A percentile compares a stretch with the other conserved stretches of the same genome.
These are phyloP conservation scores for Hypoxylon rickii DNA, from an alignment of 495 filamentous ascomycete genomes.

Conservation along the genomic window DNA sequence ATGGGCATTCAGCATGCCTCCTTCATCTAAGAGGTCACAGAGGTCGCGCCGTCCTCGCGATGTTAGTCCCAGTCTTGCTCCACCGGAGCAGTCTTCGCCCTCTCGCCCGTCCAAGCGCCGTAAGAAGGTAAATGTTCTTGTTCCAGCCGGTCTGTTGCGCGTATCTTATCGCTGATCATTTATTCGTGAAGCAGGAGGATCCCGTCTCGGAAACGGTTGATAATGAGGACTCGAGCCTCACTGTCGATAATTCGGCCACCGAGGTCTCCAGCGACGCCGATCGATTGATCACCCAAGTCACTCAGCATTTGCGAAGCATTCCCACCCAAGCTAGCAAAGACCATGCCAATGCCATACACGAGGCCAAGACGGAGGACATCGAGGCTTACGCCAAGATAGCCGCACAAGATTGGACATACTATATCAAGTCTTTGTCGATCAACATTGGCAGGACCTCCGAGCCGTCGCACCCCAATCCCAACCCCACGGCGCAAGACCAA, in stretches of 20 bases:
- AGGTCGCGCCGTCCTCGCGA: conserved; percentile 46
- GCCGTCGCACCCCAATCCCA: conserved; percentile 38
- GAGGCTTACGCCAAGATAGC: conserved; percentile 93
- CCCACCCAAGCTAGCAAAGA: conserved; percentile 70
- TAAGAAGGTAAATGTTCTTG: conserved; percentile 64
- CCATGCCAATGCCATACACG: conserved; percentile 71
- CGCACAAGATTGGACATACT: conserved; percentile 93
- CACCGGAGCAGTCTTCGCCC: conserved; percentile 62
- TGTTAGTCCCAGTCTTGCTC: conserved; percentile 39
- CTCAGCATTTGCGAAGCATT: conserved; percentile 63
- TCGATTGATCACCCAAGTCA: conserved; percentile 71
- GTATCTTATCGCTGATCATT: too few relatives aligned
- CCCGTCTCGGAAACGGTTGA: conserved; percentile 40
- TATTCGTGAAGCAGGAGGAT: conserved; percentile 43
- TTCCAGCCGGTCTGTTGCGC: too few relatives aligned
- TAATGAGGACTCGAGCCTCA: conserved; percentile 48
- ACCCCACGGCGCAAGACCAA: conserved; percentile 36
- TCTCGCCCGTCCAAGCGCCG: conserved; percentile 74
- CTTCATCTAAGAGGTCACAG: conserved; percentile 50
- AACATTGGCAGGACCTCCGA: conserved; percentile 85
- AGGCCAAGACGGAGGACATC: conserved; percentile 72
- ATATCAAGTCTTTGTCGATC: conserved; percentile 76
- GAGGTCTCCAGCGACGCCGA: conserved; percentile 62
- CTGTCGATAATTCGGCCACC: conserved; percentile 51
- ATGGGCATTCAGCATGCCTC: conserved; percentile 42